Evolutionary conservation across 345 rosid genomes (phyloP), one percentile per base, ranked within the genome.

Genomic region (Rhodomyrtus tomentosa): DNA sequence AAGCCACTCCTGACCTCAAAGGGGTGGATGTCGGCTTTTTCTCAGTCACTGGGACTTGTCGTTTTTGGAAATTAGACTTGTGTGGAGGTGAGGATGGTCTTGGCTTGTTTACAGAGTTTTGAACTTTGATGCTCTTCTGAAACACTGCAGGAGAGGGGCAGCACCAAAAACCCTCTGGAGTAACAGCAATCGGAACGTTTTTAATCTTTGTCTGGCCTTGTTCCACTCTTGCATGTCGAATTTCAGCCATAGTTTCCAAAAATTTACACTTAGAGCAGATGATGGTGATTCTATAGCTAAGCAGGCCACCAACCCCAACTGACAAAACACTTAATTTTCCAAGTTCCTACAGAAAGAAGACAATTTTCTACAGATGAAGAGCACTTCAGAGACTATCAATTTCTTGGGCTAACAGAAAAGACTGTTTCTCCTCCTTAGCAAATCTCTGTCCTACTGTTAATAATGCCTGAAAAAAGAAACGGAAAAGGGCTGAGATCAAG

Each of bases 81-180:
- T 91, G 93, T 32, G 94, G 93, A 24, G 93, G 91, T 36, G 96
- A 91, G 62, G 97, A 90, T 83, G 95, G 84, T 84, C 93, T 90
- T 83, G 93, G 90, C 82, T 95, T 95, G 90, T 88, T 93, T 74
- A 89, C 88, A 83, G 95, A 88, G 88, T 91, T 89, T 82, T 92
- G 95, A 56, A 93, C 82, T 89, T 95, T 96, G 38, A 86, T 86
- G 85, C 94, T 91, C 92, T 95, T 96, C 84, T 96, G 99, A 88
- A 96, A 96, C 83, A 89, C 96, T 62, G 92, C 95, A 84, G 98
- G 99, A 56, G 98, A 96, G 56, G 99, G 99, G 84, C 98, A 96
- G 84, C 99, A 96, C 99, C 99, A 96, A 87, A 96, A 96, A 55
- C 98, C 99, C 90, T 97, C 98, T 68, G 98, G 98, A 25, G 98